phyloP scores from a whole-genome alignment of 1,284 basidiomycete species.

The Cryptococcus wingfieldii region DNA sequence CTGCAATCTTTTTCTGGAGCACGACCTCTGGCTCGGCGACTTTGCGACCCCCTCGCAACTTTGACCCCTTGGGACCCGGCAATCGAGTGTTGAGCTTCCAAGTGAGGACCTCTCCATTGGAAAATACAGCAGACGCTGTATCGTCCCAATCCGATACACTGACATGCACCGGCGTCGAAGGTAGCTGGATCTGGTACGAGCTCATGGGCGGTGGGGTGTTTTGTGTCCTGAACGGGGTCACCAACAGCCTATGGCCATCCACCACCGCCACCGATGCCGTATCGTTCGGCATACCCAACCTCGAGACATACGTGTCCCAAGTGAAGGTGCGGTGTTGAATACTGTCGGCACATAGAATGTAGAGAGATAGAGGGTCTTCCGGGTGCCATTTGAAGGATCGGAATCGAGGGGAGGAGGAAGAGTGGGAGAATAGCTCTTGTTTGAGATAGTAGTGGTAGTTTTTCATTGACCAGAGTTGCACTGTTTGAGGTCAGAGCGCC shows the following conservation, averaged over 20 bases:
- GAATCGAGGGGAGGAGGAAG: conserved; percentile 54
- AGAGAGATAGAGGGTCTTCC: conserved; percentile 66
- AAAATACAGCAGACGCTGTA: conserved; percentile 62
- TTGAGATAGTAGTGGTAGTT: conserved; percentile 99
- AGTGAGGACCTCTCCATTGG: conserved; percentile 55
- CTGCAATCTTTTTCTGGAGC: conserved; percentile 46
- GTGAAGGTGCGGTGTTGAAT: conserved; percentile 61
- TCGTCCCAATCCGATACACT: conserved; percentile 61
- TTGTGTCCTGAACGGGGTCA: conserved; percentile 90
- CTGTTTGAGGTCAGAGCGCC: conserved; percentile 44
- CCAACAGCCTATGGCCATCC: conserved; percentile 80
- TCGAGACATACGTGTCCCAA: conserved; percentile 72
- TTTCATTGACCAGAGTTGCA: conserved; percentile 91
- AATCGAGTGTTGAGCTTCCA: conserved; percentile 65
- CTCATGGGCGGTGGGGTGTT: conserved; percentile 94
- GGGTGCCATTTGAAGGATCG: conserved; percentile 79
- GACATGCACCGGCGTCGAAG: conserved; percentile 61
- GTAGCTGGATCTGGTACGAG: conserved; percentile 60
- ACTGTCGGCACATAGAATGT: conserved; percentile 57
- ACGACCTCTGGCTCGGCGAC: conserved; percentile 55
- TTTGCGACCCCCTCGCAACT: conserved; percentile 58
- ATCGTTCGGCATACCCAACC: conserved; percentile 63
- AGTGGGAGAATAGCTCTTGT: conserved; percentile 64
- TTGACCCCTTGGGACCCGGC: conserved; percentile 42
- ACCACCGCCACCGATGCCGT: conserved; percentile 83